Base-by-base conservation (phyloP, 306 rosid species). In the Cicer pinnatifidum region DNA sequence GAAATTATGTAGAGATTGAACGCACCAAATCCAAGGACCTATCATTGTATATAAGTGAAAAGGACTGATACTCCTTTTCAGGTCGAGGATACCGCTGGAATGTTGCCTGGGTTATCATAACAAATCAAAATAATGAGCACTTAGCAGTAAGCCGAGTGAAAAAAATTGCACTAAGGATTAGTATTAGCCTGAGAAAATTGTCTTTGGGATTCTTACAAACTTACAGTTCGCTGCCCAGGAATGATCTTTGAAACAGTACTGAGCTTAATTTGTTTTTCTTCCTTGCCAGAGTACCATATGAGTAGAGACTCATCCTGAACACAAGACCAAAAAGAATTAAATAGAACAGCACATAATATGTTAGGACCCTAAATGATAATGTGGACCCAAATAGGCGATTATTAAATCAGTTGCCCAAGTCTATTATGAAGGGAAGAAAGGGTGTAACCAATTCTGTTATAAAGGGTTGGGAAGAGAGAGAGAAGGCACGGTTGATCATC, bases 21-120 rank as follows among this genome's bases (percentile, higher is more conserved):
- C 99, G 84, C 87, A 94, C 99, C 95, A 94, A 87, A 86, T 94
- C 95, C 86, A 94, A 84, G 80, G 99, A 91, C 84, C 99, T 86
- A 20, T 89, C 97, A 33, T 71, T 78, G 70, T 80, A 87, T 72
- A 94, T 81, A 53, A 94, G 99, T 56, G 99, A 94, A 88, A 94
- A 94, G 7, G 99, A 94, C 67, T 94, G 99, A 86, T 94, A 94
- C 83, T 94, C 99, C 85, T 91, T 94, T 74, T 91, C 97, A 76
- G 99, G 99, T 76, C 91, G 89, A 62, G 97, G 99, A 81, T 91
- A 88, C 85, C 96, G 91, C 84, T 88, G 97, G 83, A 94, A 94
- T 72, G 87, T 88, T 77, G 97, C 96, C 99, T 94, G 91, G 73
- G 83, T 64, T 71, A 67, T 62, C 77, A 67, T 66, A 62, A 28